Conservation (phyloP, 2,329 filamentous ascomycete genomes). For the Fusarium ambrosium region DNA sequence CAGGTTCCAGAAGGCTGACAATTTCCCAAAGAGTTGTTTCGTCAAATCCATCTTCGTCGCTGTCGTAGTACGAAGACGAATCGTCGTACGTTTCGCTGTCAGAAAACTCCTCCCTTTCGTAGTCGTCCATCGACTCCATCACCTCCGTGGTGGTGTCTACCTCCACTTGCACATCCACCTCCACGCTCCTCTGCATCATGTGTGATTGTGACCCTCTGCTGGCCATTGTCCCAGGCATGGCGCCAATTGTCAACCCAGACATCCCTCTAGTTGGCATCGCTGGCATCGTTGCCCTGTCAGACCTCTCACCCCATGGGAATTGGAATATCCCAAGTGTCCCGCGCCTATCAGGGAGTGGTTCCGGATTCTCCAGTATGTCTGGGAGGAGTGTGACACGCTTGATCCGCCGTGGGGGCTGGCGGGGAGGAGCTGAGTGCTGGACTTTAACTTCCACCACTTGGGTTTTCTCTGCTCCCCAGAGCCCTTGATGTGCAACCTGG, state of each 20-base stretch:
- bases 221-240: constrained; percentile 67
- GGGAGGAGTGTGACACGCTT: constrained; percentile 71
- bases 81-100: constrained; percentile 45
- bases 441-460: constrained; percentile 32
- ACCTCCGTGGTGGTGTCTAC: constrained; percentile 55
- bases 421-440: constrained; percentile 62
- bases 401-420: constrained; percentile 67
- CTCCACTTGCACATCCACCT: constrained; percentile 1
- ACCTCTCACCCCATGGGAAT: constrained; percentile 75
- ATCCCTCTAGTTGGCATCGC: constrained; percentile 48
- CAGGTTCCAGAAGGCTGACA: constrained; percentile 68
- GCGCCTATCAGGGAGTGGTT: constrained; percentile 69
- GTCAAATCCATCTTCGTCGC: constrained; percentile 67
- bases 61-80: constrained; percentile 41
- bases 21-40: constrained; percentile 75
- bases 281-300: constrained; percentile 65
- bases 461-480: constrained; percentile 38
- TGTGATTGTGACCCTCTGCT: constrained; percentile 9
- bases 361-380: constrained; percentile 73
- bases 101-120: constrained; percentile 63
- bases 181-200: constrained; percentile 21
- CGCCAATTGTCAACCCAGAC: constrained; percentile 47
- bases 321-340: constrained; percentile 75
- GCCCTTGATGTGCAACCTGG: constrained; percentile 16
- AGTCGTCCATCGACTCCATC: constrained; percentile 67